Conservation (phyloP, 495 filamentous ascomycete species). For the Sordaria brevicollis region DNA sequence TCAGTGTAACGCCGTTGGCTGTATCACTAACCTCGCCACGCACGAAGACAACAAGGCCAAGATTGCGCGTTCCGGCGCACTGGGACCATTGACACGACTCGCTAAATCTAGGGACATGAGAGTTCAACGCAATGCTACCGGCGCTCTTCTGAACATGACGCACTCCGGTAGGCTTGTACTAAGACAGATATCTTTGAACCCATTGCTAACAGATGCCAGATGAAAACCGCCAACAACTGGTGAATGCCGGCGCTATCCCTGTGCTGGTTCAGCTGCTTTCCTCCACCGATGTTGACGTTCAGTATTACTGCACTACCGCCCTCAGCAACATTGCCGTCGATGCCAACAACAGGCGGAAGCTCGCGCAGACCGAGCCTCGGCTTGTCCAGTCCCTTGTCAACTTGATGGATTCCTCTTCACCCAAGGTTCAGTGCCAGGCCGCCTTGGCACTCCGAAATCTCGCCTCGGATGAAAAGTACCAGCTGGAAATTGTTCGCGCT, state of each 20-base stretch:
- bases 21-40: slow-evolving; percentile 95
- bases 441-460: slow-evolving; percentile 89
- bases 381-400: slow-evolving; percentile 89
- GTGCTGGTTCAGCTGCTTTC: slow-evolving; percentile 90
- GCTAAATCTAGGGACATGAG: slow-evolving; percentile 98
- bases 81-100: slow-evolving; percentile 79
- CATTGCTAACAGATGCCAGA: slow-evolving; percentile 43
- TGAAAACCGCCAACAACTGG: slow-evolving; percentile 93
- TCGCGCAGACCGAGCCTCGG: slow-evolving; percentile 79
- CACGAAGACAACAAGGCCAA: slow-evolving; percentile 99
- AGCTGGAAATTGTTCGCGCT: slow-evolving; percentile 89
- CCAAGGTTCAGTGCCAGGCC: slow-evolving; percentile 96
- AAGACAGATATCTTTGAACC: not conserved
- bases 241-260: slow-evolving; percentile 92
- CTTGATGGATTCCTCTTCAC: slow-evolving; percentile 92
- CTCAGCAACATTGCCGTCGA: slow-evolving; percentile 98
- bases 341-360: slow-evolving; percentile 74
- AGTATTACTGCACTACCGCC: slow-evolving; percentile 98
- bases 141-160: slow-evolving; percentile 95
- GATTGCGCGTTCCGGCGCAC: slow-evolving; percentile 88
- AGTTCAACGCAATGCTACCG: slow-evolving; percentile 94
- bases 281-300: slow-evolving; percentile 88
- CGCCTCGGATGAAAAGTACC: slow-evolving; percentile 96
- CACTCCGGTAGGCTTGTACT: slow-evolving; percentile 67
- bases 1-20: slow-evolving; percentile 97